Evolutionary conservation across 176 grass and related monocot species (phyloP), one percentile per base, ranked within the genome.

Genomic region (Juncus inflexus): DNA sequence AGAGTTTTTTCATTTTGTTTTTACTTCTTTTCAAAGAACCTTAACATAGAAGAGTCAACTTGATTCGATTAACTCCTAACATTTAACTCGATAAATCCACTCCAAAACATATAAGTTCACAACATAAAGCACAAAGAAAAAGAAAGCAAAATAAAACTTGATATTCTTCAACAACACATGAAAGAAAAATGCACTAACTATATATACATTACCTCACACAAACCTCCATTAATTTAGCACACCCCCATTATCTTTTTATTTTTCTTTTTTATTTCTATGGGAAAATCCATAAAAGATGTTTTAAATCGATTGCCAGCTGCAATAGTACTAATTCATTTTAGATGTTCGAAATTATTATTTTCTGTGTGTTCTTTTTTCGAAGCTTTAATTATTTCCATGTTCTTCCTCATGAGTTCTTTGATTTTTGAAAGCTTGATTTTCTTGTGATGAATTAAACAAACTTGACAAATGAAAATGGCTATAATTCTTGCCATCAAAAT

Each of bases 401-500:
- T 59, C 49, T 71, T 71, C 14, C 35, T 59, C 14, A 6, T 60
- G 54, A 47, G 54, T 58, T 42, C 58, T 45, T 59, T 71, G 6
- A 59, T 59, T 59, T 71, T 41, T 59, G 55, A 47, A 55, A 58
- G 45, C 54, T 47, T 12, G 53, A 59, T 71, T 71, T 59, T 14
- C 39, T 12, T 59, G 53, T 35, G 39, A 36, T 57, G 39, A 39
- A 2, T 52, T 4, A 5, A 9, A 9, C 14, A 71, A 59, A 59
- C 37, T 55, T 10, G 67, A 71, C 67, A 58, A 57, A 55, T 11
- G 4, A 59, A 59, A 41, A 71, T 71, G 14, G 58, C 8, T 59
- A 42, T 59, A 71, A 59, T 59, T 50, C 9, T 59, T 71, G n/a
- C 67, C 36, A 47, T 71, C 67, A 71, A 47, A 59, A 59, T 59